Evolutionary conservation across 768 basidiomycete genomes (phyloP), one percentile per base, ranked within the genome.

Genomic region (Boletus pseudo-olivaceus): DNA sequence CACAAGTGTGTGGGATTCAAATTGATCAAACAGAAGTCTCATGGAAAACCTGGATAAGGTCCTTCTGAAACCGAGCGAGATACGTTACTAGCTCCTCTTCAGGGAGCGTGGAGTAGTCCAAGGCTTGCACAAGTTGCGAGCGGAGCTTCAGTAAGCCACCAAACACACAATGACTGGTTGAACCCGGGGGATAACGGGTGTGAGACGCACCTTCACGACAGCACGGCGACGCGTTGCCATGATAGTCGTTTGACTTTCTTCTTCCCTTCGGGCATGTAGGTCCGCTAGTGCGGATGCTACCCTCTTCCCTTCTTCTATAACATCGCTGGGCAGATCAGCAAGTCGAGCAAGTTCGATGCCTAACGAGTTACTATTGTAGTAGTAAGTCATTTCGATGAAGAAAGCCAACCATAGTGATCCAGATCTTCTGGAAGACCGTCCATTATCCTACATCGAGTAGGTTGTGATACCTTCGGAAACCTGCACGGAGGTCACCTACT

Each of bases 281-380:
- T 80, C 80, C 4, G 78, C 71, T 10, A 97, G 78, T 9, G 70
- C 73, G 14, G 76, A 75, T 3, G 91, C 82, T 0, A 90, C 82
- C 51, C 81, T 74, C 54, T 72, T 79, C 6, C 81, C 85, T 67
- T 88, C 84, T 5, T 63, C 57, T 39, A 94, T 67, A 12, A 96
- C 82, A 44, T 88, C 81, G 0, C 68, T 57, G 0, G 96, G 96
- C 1, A 99, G 75, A 63, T 94, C 92, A 1, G 93, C 94, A 6
- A 96, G 78, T 44, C 83, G 82, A 12, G 95, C 94, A 27, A 98
- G 80, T 61, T 97, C 90, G 11, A 99, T 75, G 3, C 96, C 95
- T 95, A 58, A 23, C n/a, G 34, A 35, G 34, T 34, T 15, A 19
- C 20, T 27, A 23, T 50, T 53, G 23, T n/a, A 59, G n/a, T 26